Evolutionary conservation across 2,329 filamentous ascomycete species (phyloP).

Genomic region (Botrytis byssoidea): DNA sequence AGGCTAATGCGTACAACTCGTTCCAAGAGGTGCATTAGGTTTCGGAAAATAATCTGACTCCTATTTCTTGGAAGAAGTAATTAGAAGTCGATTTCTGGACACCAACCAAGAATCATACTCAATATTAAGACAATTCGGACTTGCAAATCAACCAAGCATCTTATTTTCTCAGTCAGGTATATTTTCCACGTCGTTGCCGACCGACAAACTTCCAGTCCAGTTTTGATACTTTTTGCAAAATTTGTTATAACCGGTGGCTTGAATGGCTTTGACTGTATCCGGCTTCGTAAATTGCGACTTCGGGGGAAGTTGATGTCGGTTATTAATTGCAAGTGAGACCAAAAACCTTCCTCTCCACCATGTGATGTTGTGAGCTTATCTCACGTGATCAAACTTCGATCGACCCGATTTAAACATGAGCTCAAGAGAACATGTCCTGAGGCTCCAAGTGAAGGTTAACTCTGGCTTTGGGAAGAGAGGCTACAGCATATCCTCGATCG

Average conservation of each 20-base stretch:
- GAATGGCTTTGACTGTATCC: too few species aligned
- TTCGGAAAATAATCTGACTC: not conserved
- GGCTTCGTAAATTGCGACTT: not conserved
- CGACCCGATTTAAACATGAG: too few species aligned
- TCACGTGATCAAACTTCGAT: too few species aligned
- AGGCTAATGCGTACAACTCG: not conserved
- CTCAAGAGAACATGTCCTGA: too few species aligned
- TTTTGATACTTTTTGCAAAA: not conserved
- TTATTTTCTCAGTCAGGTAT: conserved; percentile 1
- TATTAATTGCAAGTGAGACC: not conserved
- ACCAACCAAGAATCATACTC: not conserved
- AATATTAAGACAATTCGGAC: not conserved
- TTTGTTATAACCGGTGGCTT: not conserved
- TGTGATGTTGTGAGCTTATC: too few species aligned
- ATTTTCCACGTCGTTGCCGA: conserved; percentile 23
- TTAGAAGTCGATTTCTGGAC: not conserved
- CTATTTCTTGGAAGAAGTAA: not conserved
- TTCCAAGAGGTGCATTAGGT: not conserved
- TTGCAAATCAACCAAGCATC: not conserved
- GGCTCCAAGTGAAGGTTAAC: too few species aligned
- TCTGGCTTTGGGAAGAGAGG: too few species aligned
- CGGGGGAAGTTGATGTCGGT: not conserved
- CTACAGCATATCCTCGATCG: too few species aligned
- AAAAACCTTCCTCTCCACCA: too few species aligned
- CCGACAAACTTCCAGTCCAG: not conserved